Evolutionary conservation across 768 basidiomycete species (phyloP), one percentile per base, ranked within the genome.

Genomic region (Rhodosporidiobolus sp.): DNA sequence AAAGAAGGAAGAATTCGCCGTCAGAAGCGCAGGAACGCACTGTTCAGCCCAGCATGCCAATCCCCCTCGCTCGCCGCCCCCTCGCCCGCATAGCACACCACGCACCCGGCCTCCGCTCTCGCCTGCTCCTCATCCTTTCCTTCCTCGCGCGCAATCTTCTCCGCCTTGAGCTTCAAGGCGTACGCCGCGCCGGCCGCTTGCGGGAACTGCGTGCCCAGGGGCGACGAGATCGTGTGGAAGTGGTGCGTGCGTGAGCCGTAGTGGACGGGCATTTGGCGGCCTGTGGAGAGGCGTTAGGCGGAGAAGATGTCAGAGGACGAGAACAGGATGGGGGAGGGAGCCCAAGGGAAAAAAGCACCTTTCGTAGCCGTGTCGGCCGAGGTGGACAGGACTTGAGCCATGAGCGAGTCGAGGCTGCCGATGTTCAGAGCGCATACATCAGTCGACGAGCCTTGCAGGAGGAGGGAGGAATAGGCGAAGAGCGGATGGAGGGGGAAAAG

Each of bases 171-270:
- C 77, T 88, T 88, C 66, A 97, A 84, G 1, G 94, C 92, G 78
- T 91, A 95, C 0, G 86, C 94, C 11, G 95, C 92, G 24, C 94
- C 94, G 0, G 94, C 93, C 32, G 92, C 94, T 34, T 76, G 75
- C 12, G 92, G 93, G 76, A 96, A 91, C 81, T 97, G 94, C 1
- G 94, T 97, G 17, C 90, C 92, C 35, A 97, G 85, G 1, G 94
- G 90, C 11, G 91, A 94, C 6, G 94, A 96, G 71, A 96, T 96
- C 28, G 91, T 92, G 81, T 94, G 91, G 80, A 94, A 95, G 80
- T 95, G 94, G 69, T 90, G 86, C 68, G 87, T 82, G 2, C 86
- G 85, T 10, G 92, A 92, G 22, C 92, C 91, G 80, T 93, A 92
- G 79, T 97, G 94, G 86, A 92, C 32, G 54, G 58, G 61, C 61